Base-by-base conservation (phyloP, 2,329 filamentous ascomycete species). In the Trichothecium sympodiale region DNA sequence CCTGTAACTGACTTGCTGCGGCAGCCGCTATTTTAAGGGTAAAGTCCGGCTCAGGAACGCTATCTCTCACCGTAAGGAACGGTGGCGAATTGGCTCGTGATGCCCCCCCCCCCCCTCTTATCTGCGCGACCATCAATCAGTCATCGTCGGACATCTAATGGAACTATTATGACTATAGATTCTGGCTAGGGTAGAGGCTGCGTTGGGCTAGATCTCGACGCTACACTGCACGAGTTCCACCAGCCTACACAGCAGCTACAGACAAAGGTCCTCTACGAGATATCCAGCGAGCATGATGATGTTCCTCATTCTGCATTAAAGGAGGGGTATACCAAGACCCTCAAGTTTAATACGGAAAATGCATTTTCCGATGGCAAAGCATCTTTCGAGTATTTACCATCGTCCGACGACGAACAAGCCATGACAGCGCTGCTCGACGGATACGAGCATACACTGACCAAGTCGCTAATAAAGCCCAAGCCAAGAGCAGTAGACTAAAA, bases 151-250 rank as follows among this genome's bases (percentile, higher is more conserved):
- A n/a, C n/a, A n/a, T n/a, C n/a, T n/a, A n/a, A n/a, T n/a, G n/a
- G n/a, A n/a, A n/a, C n/a, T n/a, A n/a, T n/a, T n/a, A n/a, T n/a
- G n/a, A n/a, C n/a, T n/a, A n/a, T n/a, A n/a, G n/a, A n/a, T n/a
- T n/a, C n/a, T n/a, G n/a, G n/a, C n/a, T 25, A 6, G 20, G 20
- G 6, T 10, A 56, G 46, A 37, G 25, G 35, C 1, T 67, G 63
- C 60, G 54, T 64, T 27, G 61, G 57, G 1, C 68, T 69, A 35
- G 65, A 68, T 29, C 56, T 70, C 5, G 64, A 69, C 37, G 64
- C 68, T 41, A 67, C 64, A 0, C 48, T 69, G 2, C 65, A 69
- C 38, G 55, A 63, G 31, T 69, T 67, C 33, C 60, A 61, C 33
- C 50, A 43, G 59, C 60, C 9, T 65, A 62, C 1, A 38, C 42